Conservation (phyloP, 768 basidiomycete species). For the Leccinum longicurvipes region DNA sequence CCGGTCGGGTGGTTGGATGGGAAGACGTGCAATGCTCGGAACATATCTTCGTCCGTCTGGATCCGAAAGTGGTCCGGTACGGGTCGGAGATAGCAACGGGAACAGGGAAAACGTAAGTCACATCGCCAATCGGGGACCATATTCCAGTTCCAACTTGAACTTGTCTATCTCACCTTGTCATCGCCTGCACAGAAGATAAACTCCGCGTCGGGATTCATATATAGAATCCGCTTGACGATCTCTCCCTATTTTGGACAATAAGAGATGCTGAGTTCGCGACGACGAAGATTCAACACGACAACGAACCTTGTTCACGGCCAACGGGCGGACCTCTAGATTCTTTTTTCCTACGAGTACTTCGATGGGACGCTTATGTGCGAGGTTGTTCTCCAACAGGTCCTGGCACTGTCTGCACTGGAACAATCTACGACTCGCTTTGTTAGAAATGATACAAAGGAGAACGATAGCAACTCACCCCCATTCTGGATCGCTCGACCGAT, state of each 20-base stretch:
- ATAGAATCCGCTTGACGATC: conserved; percentile 93
- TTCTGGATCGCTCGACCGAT: conserved; percentile 87
- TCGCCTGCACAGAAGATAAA: conserved; percentile 98
- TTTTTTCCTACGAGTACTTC: conserved; percentile 98
- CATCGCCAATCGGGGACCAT: not conserved
- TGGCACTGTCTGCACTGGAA: conserved; percentile 98
- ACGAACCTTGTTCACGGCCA: conserved; percentile 86
- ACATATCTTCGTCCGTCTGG: conserved; percentile 99
- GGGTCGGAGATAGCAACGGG: not conserved
- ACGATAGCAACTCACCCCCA: conserved; percentile 70
- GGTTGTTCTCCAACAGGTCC: conserved; percentile 90
- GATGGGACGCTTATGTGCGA: conserved; percentile 90
- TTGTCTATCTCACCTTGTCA: conserved; percentile 66
- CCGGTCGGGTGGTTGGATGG: conserved; percentile 29
- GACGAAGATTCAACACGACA: not conserved
- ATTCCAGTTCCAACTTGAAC: not conserved
- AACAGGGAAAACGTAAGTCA: not conserved
- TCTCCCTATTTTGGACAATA: conserved; percentile 55
- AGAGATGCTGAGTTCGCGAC: not conserved
- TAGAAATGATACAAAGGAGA: not conserved
- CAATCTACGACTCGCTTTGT: conserved; percentile 38
- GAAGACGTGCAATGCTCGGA: conserved; percentile 79
- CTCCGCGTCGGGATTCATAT: conserved; percentile 90
- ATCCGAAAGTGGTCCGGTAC: not conserved
- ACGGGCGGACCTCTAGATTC: conserved; percentile 94